Conservation (phyloP, 1,284 basidiomycete genomes). For the Psilocybe mexicana region DNA sequence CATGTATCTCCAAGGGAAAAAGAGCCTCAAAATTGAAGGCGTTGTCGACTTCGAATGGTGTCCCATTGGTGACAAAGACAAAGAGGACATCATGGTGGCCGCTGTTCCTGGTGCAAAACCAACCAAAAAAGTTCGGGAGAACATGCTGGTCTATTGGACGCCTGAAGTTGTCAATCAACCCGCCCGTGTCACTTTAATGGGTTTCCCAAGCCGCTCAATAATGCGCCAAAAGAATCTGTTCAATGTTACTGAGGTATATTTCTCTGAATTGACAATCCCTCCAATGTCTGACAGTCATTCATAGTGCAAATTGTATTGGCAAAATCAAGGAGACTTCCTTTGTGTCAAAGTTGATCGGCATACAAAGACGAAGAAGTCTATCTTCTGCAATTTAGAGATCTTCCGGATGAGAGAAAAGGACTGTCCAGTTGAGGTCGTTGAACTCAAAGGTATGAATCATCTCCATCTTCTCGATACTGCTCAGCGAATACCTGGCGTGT, state of each 20-base stretch:
- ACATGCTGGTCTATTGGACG: constrained; percentile 97
- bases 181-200: constrained; percentile 91
- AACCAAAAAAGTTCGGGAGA: constrained; percentile 75
- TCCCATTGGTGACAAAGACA: constrained; percentile 89
- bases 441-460: constrained; percentile 78
- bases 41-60: constrained; percentile 99
- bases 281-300: constrained; percentile 5
- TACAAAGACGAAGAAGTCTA: constrained; percentile 99
- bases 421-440: constrained; percentile 96
- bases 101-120: constrained; percentile 49
- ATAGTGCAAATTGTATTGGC: constrained; percentile 98
- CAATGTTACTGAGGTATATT: constrained; percentile 90
- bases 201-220: constrained; percentile 84
- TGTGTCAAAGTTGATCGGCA: constrained; percentile 99
- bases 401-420: constrained; percentile 98
- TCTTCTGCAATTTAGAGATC: constrained; percentile 98
- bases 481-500: neutral
- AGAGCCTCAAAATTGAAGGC: constrained; percentile 97
- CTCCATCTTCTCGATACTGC: neutral
- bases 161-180: constrained; percentile 97
- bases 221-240: constrained; percentile 97
- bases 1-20: constrained; percentile 96
- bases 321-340: constrained; percentile 98
- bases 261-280: neutral
- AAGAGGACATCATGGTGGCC: constrained; percentile 54